Conservation (phyloP, 1,284 basidiomycete species). For the Volvariella volvacea region DNA sequence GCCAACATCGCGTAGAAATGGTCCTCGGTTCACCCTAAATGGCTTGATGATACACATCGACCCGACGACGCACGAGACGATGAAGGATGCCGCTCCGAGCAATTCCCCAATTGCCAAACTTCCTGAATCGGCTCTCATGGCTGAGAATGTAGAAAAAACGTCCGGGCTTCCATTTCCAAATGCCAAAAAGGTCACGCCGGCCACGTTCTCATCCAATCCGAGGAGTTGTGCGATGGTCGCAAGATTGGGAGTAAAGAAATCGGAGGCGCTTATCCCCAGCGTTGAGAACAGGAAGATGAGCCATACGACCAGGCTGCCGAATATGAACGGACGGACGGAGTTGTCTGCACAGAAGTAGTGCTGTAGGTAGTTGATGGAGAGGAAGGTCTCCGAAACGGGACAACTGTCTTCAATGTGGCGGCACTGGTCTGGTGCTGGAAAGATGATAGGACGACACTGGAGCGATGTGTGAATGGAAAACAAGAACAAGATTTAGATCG, state of each 20-base stretch:
- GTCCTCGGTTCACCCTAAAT: slow-evolving; percentile 74
- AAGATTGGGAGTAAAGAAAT: slow-evolving; percentile 95
- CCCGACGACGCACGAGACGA: slow-evolving; percentile 92
- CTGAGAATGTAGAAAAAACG: slow-evolving; percentile 91
- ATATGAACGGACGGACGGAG: slow-evolving; percentile 48
- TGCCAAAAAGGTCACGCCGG: slow-evolving; percentile 89
- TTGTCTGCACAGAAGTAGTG: slow-evolving; percentile 61
- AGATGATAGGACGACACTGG: slow-evolving; percentile 56
- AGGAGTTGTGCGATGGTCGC: slow-evolving; percentile 79
- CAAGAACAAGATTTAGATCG: slow-evolving; percentile 1
- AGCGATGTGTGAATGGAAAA: not conserved
- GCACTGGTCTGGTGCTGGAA: slow-evolving; percentile 56
- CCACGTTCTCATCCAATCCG: slow-evolving; percentile 84
- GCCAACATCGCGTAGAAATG: slow-evolving; percentile 89
- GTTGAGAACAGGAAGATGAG: slow-evolving; percentile 82
- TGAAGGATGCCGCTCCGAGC: slow-evolving; percentile 92
- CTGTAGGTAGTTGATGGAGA: slow-evolving; percentile 63
- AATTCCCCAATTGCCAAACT: slow-evolving; percentile 92
- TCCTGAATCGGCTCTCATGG: slow-evolving; percentile 83
- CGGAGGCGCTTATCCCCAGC: slow-evolving; percentile 86
- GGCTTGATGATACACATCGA: slow-evolving; percentile 95
- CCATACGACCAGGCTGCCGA: slow-evolving; percentile 65
- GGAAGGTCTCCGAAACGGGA: slow-evolving; percentile 50
- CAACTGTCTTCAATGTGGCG: slow-evolving; percentile 51
- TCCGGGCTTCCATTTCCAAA: slow-evolving; percentile 94